These are phyloP conservation scores for Abrus pulchellus DNA, from an alignment of 306 rosid species.

Conservation along the genomic window DNA sequence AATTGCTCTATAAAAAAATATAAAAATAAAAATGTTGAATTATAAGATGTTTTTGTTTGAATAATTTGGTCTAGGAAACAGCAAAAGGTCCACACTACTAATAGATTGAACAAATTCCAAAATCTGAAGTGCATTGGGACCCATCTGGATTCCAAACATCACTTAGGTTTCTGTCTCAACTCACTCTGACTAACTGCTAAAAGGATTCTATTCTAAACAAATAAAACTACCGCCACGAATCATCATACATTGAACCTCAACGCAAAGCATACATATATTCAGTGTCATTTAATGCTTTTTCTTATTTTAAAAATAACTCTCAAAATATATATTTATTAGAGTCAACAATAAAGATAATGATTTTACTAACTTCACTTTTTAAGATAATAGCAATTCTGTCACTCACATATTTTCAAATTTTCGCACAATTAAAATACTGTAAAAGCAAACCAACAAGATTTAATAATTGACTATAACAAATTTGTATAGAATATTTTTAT, in stretches of 20 bases:
- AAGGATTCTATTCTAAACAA: neutral
- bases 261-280: neutral
- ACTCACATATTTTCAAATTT: neutral
- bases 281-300: neutral
- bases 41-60: conserved; percentile 9
- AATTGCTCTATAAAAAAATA: no score
- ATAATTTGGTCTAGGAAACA: conserved; percentile 13
- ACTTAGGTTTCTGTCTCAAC: neutral
- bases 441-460: neutral
- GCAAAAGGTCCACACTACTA: neutral
- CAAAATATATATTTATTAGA: neutral
- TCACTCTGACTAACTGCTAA: neutral
- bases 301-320: neutral
- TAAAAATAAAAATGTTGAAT: neutral
- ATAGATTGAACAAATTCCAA: conserved; percentile 20
- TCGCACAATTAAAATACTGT: neutral
- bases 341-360: neutral
- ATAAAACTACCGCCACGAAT: neutral
- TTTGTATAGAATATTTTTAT: neutral
- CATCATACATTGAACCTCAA: neutral
- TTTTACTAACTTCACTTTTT: neutral
- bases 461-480: neutral
- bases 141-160: conserved; percentile 19
- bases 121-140: neutral
- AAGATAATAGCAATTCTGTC: neutral